Evolutionary conservation across 495 filamentous ascomycete species (phyloP).

Genomic region (Podospora australis): DNA sequence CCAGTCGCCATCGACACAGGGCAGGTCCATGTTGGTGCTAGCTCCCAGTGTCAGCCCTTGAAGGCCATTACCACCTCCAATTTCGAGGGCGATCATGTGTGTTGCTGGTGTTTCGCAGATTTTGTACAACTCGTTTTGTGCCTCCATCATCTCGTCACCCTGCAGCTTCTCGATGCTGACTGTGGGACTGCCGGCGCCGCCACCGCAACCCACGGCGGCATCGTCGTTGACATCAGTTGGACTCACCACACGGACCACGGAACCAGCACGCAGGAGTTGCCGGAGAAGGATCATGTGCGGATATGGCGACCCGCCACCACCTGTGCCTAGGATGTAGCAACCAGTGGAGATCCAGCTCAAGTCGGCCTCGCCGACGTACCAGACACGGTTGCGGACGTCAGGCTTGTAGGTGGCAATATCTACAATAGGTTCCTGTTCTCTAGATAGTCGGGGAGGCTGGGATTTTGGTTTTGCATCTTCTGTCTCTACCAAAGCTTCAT

Average conservation of each 20-base stretch:
- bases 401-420: conserved; percentile 47
- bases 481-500: conserved; percentile 10
- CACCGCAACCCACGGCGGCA: conserved; percentile 39
- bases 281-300: conserved; percentile 37
- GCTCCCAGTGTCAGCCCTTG: conserved; percentile 48
- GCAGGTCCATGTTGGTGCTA: conserved; percentile 41
- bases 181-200: conserved; percentile 43
- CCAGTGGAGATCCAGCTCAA: conserved; percentile 52
- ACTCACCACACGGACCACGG: conserved; percentile 40
- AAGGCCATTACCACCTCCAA: conserved; percentile 50
- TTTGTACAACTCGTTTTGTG: conserved; percentile 42
- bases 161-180: conserved; percentile 48
- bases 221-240: conserved; percentile 37
- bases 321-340: conserved; percentile 56
- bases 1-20: conserved; percentile 50
- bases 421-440: conserved; percentile 18
- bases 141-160: conserved; percentile 44
- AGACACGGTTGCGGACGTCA: conserved; percentile 42
- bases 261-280: conserved; percentile 41
- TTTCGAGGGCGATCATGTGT: conserved; percentile 46
- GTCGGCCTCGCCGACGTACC: conserved; percentile 51
- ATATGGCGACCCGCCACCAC: conserved; percentile 51
- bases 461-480: conserved; percentile 20
- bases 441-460: not conserved
- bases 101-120: conserved; percentile 22